Conservation (phyloP, 345 rosid genomes). For the Eucalyptus virginea region DNA sequence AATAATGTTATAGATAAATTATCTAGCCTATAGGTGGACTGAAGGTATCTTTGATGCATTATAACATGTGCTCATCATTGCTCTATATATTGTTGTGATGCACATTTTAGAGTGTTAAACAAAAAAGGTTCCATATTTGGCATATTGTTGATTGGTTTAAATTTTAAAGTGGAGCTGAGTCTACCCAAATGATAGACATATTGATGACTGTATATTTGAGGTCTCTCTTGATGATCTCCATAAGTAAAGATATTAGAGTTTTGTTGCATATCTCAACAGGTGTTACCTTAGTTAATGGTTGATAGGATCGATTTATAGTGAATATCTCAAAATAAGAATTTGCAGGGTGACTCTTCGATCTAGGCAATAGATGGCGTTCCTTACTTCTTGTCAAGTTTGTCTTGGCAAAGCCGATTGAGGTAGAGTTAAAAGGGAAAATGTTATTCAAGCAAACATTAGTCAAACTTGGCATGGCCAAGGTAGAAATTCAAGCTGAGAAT, state of each 20-base stretch:
- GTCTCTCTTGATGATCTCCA: neutral
- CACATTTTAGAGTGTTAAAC: neutral
- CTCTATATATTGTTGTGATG: neutral
- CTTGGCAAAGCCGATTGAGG: neutral
- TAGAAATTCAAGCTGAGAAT: neutral
- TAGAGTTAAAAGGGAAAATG: neutral
- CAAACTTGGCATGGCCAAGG: neutral
- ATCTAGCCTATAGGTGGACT: neutral
- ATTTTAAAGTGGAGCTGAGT: neutral
- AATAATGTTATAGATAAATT: neutral
- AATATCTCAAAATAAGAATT: neutral
- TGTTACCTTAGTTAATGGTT: neutral
- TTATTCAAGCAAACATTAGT: neutral
- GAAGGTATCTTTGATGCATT: neutral
- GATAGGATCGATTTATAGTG: neutral
- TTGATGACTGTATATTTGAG: neutral
- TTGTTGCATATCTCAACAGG: neutral
- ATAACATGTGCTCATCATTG: neutral
- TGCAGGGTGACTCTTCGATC: neutral
- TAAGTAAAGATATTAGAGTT: neutral
- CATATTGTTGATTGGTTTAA: neutral
- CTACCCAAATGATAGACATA: neutral
- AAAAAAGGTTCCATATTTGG: neutral
- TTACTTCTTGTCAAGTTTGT: neutral
- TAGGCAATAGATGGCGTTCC: neutral